Percentiles rank a stretch among this genome's conserved stretches.
phyloP scores from a whole-genome alignment of 495 filamentous ascomycete genomes.

The Aspergillus leporis region DNA sequence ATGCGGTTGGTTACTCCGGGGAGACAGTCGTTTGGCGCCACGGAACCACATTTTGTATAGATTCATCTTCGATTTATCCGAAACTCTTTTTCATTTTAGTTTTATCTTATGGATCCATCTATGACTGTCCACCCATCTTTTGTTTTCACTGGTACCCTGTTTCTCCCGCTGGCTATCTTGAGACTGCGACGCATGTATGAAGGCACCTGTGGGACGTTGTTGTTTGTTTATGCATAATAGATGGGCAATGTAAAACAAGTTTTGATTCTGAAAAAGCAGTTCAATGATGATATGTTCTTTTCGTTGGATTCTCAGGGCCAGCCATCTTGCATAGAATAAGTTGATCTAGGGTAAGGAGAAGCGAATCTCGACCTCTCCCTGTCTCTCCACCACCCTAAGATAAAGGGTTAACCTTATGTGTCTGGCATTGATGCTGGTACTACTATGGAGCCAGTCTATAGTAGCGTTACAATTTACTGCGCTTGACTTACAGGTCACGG shows the following conservation, averaged over 20 bases:
- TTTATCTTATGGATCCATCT: conserved; percentile 33
- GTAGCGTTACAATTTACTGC: too few relatives aligned
- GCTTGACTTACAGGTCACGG: too few relatives aligned
- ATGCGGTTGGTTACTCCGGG: conserved; percentile 37
- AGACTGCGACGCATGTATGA: conserved; percentile 32
- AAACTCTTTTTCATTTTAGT: conserved; percentile 18
- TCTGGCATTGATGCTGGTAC: too few relatives aligned
- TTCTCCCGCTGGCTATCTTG: conserved; percentile 30
- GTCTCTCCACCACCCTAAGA: too few relatives aligned
- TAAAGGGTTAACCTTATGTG: too few relatives aligned
- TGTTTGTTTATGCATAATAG: conserved; percentile 45
- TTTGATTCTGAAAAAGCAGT: conserved; percentile 20
- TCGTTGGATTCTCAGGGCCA: not conserved
- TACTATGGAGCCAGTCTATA: too few relatives aligned
- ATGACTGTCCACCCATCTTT: conserved; percentile 30
- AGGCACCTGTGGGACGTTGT: conserved; percentile 33
- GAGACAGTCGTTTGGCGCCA: conserved; percentile 45
- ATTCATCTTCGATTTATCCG: conserved; percentile 37
- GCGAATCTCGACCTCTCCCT: too few relatives aligned
- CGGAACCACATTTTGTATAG: conserved; percentile 50
- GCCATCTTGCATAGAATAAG: not conserved
- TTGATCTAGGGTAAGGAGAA: not conserved
- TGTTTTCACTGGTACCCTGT: conserved; percentile 28
- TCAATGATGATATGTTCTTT: not conserved
- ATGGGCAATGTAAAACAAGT: conserved; percentile 49